Evolutionary conservation across 1,139 yeast species (phyloP).

Genomic region (Blastobotrys serpentis): DNA sequence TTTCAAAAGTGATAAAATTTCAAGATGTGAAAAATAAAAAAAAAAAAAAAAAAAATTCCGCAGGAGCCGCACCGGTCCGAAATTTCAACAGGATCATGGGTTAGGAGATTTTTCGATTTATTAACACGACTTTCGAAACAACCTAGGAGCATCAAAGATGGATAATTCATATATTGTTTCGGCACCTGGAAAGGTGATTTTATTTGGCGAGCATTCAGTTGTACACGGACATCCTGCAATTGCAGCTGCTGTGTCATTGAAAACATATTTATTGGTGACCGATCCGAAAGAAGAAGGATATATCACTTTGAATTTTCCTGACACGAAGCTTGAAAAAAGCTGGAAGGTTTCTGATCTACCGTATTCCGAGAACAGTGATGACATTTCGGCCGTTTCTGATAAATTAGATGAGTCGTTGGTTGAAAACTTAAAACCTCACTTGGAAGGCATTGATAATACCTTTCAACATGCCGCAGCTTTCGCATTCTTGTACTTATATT

Average conservation of each 20-base stretch:
- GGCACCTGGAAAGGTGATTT: conserved; percentile 95
- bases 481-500: conserved; percentile 77
- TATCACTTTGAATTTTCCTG: conserved; percentile 76
- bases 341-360: conserved; percentile 68
- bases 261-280: conserved; percentile 72
- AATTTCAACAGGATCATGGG: too few relatives aligned
- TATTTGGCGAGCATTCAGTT: conserved; percentile 97
- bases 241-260: conserved; percentile 79
- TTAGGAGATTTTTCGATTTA: background rate
- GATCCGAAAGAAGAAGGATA: conserved; percentile 35
- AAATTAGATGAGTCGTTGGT: conserved; percentile 64
- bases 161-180: conserved; percentile 50
- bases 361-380: conserved; percentile 42
- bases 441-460: conserved; percentile 48
- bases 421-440: conserved; percentile 39
- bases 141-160: too few relatives aligned
- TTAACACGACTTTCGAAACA: too few relatives aligned
- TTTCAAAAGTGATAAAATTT: background rate
- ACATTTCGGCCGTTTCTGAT: conserved; percentile 40
- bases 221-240: conserved; percentile 91
- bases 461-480: conserved; percentile 80
- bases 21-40: conserved; percentile 4
- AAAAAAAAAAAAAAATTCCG: conserved; percentile 3
- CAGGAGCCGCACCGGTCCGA: conserved; percentile 5
- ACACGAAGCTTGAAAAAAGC: conserved; percentile 59